These are phyloP conservation scores for Cubamyces lactineus DNA, from an alignment of 768 basidiomycete species.

Conservation along the genomic window DNA sequence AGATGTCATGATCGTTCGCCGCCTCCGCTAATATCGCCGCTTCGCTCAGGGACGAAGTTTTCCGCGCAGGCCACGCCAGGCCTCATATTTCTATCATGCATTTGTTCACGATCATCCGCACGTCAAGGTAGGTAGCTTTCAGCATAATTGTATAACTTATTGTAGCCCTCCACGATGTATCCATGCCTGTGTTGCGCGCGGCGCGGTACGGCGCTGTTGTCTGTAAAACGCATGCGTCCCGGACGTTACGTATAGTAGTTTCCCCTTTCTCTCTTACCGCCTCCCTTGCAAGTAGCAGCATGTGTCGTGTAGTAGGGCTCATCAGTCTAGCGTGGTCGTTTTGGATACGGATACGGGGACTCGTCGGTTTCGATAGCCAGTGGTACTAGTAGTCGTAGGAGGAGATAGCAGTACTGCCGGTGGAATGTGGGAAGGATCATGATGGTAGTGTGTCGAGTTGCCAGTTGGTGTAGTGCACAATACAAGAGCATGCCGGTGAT, in stretches of 20 bases:
- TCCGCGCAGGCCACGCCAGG: not conserved
- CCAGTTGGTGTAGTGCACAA: no score
- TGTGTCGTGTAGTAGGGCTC: not conserved
- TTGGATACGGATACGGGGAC: slow-evolving; percentile 14
- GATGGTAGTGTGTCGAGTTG: not conserved
- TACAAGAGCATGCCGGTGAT: not conserved
- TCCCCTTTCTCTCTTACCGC: not conserved
- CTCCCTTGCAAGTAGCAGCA: not conserved
- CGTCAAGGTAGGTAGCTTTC: slow-evolving; percentile 16
- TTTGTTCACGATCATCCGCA: not conserved
- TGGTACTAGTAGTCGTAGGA: slow-evolving; percentile 1
- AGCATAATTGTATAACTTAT: slow-evolving; percentile 14
- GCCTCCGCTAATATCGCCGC: not conserved
- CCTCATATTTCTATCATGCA: not conserved
- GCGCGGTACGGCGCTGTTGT: slow-evolving; percentile 3
- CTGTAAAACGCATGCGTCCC: slow-evolving; percentile 2
- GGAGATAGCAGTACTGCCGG: not conserved
- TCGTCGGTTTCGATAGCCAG: not conserved
- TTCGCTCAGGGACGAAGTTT: not conserved
- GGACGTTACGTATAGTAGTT: not conserved
- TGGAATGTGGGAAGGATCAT: not conserved
- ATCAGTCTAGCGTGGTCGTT: not conserved
- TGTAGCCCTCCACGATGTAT: slow-evolving; percentile 19
- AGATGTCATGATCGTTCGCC: not conserved
- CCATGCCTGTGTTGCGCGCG: slow-evolving; percentile 6